A percentile compares a stretch with the other conserved stretches of the same genome.
phyloP scores from a whole-genome alignment of 2,329 filamentous ascomycete species.

The Epichloe elymi region DNA sequence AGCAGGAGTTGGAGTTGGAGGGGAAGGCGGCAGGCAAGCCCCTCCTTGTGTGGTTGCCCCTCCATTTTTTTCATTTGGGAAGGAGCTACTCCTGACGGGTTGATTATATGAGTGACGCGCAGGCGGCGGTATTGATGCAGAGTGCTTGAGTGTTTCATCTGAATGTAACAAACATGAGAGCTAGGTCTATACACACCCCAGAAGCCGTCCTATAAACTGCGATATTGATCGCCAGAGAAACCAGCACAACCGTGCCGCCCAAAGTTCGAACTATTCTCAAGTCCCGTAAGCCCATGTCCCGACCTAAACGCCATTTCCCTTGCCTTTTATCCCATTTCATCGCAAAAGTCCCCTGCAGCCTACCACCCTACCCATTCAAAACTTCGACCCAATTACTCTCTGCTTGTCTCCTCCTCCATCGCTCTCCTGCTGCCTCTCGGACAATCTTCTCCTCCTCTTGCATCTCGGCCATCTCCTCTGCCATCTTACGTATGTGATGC shows the following conservation, averaged over 20 bases:
- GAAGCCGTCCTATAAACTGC: too few relatives aligned
- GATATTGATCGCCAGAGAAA: too few relatives aligned
- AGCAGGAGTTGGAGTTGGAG: slow-evolving; percentile 1
- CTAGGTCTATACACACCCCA: too few relatives aligned
- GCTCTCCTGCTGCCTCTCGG: slow-evolving; percentile 34
- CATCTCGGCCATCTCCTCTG: slow-evolving; percentile 36
- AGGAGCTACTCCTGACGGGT: too few relatives aligned
- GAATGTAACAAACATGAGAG: too few relatives aligned
- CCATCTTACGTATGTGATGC: slow-evolving; percentile 41
- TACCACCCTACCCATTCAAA: not conserved
- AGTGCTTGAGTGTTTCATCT: too few relatives aligned
- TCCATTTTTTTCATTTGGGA: not conserved
- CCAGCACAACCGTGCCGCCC: too few relatives aligned
- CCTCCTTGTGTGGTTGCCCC: not conserved
- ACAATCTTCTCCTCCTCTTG: slow-evolving; percentile 39
- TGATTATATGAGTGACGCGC: too few relatives aligned
- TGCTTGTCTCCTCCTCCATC: slow-evolving; percentile 34
- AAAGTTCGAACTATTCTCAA: not conserved
- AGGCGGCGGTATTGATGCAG: too few relatives aligned
- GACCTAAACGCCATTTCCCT: not conserved
- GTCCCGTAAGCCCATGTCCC: too few relatives aligned
- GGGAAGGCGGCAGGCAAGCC: not conserved
- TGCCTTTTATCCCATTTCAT: too few relatives aligned
- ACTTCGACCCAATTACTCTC: slow-evolving; percentile 36
- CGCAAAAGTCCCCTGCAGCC: not conserved